Conservation (phyloP, 768 basidiomycete species). For the Coprinellus micaceus region DNA sequence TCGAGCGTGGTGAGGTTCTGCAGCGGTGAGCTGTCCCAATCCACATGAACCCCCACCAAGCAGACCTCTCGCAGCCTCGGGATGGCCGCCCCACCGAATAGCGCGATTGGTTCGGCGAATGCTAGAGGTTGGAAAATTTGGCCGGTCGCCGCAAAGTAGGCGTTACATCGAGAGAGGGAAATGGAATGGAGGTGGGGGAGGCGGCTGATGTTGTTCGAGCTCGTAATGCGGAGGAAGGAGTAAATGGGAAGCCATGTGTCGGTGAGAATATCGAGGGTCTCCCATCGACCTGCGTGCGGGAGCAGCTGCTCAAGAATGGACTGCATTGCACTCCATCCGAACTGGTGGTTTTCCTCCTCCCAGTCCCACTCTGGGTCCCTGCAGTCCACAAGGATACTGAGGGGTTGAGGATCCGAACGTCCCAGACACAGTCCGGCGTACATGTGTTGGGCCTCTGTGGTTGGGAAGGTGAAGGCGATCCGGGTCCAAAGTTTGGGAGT, state of each 20-base stretch:
- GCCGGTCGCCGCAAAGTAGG: conserved; percentile 46
- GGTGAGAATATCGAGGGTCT: conserved; percentile 44
- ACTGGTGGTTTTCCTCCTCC: conserved; percentile 42
- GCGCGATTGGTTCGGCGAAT: conserved; percentile 35
- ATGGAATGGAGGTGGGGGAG: conserved; percentile 38
- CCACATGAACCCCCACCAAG: conserved; percentile 55
- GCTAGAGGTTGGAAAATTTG: conserved; percentile 41
- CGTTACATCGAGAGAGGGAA: conserved; percentile 53
- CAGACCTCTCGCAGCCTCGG: conserved; percentile 37
- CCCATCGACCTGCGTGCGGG: conserved; percentile 46
- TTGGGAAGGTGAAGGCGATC: conserved; percentile 45
- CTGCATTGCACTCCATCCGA: conserved; percentile 44
- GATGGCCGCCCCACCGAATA: conserved; percentile 40
- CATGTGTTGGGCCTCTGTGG: conserved; percentile 32
- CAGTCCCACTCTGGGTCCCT: conserved; percentile 57
- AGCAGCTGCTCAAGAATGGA: conserved; percentile 41
- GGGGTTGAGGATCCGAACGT: conserved; percentile 43
- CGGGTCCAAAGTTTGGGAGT: conserved; percentile 48
- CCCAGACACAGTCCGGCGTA: conserved; percentile 36
- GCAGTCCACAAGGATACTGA: conserved; percentile 54
- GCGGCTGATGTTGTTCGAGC: conserved; percentile 21
- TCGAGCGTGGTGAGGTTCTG: conserved; percentile 43
- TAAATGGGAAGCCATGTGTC: conserved; percentile 62
- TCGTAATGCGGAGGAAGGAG: conserved; percentile 45
- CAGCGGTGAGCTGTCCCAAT: conserved; percentile 44